Evolutionary conservation across 495 filamentous ascomycete genomes (phyloP).

Genomic region (Pyronema omphalodes): DNA sequence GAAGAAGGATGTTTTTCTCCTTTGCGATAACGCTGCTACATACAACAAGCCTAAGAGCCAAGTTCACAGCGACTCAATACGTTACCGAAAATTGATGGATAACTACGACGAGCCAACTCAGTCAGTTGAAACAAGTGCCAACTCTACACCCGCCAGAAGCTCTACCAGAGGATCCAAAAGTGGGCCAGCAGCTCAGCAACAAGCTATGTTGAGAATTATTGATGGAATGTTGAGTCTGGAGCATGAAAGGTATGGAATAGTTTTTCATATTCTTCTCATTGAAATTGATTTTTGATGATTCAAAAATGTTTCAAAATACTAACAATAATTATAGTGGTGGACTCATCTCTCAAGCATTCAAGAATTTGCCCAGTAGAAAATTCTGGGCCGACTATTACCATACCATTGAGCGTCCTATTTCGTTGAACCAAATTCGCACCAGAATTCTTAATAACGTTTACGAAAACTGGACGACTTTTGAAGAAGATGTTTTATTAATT

Average conservation of each 20-base stretch:
- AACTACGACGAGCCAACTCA: slow-evolving; percentile 10
- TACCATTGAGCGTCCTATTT: slow-evolving; percentile 52
- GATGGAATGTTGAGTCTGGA: slow-evolving; percentile 21
- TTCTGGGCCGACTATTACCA: slow-evolving; percentile 55
- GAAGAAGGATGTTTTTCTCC: slow-evolving; percentile 18
- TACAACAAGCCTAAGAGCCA: slow-evolving; percentile 25
- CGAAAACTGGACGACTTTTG: slow-evolving; percentile 55
- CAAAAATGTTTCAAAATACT: neutral
- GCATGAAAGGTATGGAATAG: slow-evolving; percentile 13
- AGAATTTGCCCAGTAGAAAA: slow-evolving; percentile 43
- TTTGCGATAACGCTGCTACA: slow-evolving; percentile 22
- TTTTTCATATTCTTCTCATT: neutral
- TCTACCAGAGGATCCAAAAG: neutral
- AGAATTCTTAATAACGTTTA: slow-evolving; percentile 48
- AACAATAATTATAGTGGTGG: slow-evolving; percentile 35
- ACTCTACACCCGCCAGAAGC: neutral
- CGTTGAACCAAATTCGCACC: slow-evolving; percentile 53
- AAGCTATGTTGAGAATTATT: slow-evolving; percentile 7
- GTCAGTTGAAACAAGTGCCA: slow-evolving; percentile 4
- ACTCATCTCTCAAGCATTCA: slow-evolving; percentile 50
- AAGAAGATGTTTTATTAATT: slow-evolving; percentile 55
- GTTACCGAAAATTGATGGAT: slow-evolving; percentile 18
- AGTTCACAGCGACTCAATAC: slow-evolving; percentile 21
- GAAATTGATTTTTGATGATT: neutral
- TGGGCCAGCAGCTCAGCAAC: neutral